These are phyloP conservation scores for Chaetomium olivaceum DNA, from an alignment of 2,329 filamentous ascomycete genomes.

Conservation along the genomic window DNA sequence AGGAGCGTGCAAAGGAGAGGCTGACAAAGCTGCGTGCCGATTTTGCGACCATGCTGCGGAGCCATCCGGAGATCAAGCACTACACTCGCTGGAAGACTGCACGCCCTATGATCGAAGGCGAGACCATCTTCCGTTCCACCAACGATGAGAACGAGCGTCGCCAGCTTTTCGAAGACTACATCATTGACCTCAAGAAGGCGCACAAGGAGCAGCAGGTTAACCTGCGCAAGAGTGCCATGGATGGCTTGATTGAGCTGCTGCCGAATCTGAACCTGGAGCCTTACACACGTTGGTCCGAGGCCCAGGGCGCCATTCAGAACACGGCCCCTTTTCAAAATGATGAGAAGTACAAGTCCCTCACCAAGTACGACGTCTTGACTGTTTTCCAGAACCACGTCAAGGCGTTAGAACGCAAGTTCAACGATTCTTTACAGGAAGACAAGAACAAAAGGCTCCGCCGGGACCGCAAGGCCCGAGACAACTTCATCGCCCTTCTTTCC, in stretches of 20 bases:
- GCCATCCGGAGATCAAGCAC: constrained; percentile 94
- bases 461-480: constrained; percentile 84
- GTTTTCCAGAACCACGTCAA: constrained; percentile 97
- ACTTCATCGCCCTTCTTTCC: constrained; percentile 70
- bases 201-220: constrained; percentile 74
- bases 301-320: constrained; percentile 76
- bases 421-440: constrained; percentile 84
- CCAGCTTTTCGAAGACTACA: constrained; percentile 91
- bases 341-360: constrained; percentile 81
- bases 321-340: constrained; percentile 77
- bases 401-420: constrained; percentile 83
- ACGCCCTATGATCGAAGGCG: constrained; percentile 87
- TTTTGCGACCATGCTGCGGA: constrained; percentile 93
- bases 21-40: constrained; percentile 88
- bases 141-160: constrained; percentile 84
- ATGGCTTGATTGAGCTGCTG: constrained; percentile 76
- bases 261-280: constrained; percentile 82
- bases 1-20: constrained; percentile 90
- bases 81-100: constrained; percentile 98
- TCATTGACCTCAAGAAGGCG: constrained; percentile 76
- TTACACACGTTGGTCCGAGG: constrained; percentile 92
- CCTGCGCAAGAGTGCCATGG: constrained; percentile 77
- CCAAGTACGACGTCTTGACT: constrained; percentile 84
- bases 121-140: constrained; percentile 92
- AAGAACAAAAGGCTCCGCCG: constrained; percentile 78